A percentile compares a stretch with the other conserved stretches of the same genome.
phyloP scores from a whole-genome alignment of 2,329 filamentous ascomycete species.

The Neophaeococcomyces aloes region DNA sequence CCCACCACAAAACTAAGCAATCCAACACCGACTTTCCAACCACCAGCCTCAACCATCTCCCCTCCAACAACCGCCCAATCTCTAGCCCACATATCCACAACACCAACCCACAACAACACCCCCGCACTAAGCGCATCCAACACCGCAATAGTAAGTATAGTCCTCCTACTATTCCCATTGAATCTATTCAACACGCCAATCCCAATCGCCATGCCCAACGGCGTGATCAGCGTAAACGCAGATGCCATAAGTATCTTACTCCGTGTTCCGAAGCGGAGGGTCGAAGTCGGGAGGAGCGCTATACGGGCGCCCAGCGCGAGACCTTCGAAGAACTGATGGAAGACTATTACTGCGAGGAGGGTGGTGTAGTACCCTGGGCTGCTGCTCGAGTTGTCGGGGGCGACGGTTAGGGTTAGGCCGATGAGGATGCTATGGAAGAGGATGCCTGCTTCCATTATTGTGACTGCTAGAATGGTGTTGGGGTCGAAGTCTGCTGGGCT shows the following conservation, averaged over 20 bases:
- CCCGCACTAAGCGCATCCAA: constrained; percentile 64
- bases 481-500: constrained; percentile 18
- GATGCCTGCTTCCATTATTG: constrained; percentile 62
- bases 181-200: constrained; percentile 60
- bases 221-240: constrained; percentile 61
- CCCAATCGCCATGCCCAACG: constrained; percentile 70
- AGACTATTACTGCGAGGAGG: constrained; percentile 55
- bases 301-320: constrained; percentile 63
- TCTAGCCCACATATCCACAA: constrained; percentile 68
- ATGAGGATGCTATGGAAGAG: constrained; percentile 65
- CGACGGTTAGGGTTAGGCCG: constrained; percentile 34
- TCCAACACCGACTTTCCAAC: constrained; percentile 41
- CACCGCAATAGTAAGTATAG: constrained; percentile 61
- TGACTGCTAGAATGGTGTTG: constrained; percentile 49
- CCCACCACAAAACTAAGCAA: constrained; percentile 49
- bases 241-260: constrained; percentile 49
- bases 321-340: constrained; percentile 71
- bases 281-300: constrained; percentile 48
- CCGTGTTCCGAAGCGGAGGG: constrained; percentile 14
- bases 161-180: constrained; percentile 61
- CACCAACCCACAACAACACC: constrained; percentile 66
- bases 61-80: constrained; percentile 58
- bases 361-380: constrained; percentile 35
- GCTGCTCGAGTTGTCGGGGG: constrained; percentile 31
- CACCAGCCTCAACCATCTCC: constrained; percentile 45